Evolutionary conservation across 257 asterid species (phyloP).

Genomic region (Nemophila menziesii): DNA sequence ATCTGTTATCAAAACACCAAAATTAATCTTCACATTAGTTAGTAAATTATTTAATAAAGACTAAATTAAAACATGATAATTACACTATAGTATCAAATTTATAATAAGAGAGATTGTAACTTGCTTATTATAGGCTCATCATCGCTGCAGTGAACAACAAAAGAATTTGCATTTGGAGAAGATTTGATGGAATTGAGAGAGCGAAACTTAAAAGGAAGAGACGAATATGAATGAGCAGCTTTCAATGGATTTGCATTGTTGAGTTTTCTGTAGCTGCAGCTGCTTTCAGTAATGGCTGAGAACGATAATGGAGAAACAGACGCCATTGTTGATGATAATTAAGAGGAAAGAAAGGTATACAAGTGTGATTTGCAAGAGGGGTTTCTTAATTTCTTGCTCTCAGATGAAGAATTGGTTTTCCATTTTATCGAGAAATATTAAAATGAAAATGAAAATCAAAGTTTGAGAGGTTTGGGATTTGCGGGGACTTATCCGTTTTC

Average conservation of each 20-base stretch:
- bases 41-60: too few species aligned
- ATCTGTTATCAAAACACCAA: constrained; percentile 35
- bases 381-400: too few species aligned
- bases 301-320: not conserved
- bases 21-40: too few species aligned
- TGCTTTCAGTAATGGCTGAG: not conserved
- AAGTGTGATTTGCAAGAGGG: not conserved
- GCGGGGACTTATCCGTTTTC: not conserved
- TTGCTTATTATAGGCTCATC: too few species aligned
- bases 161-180: constrained; percentile 24
- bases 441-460: not conserved
- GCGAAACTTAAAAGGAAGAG: constrained; percentile 29
- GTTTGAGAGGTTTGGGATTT: not conserved
- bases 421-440: too few species aligned
- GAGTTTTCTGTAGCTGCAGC: not conserved
- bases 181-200: constrained; percentile 16
- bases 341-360: not conserved
- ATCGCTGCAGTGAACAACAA: constrained; percentile 63
- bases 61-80: too few species aligned
- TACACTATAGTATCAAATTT: too few species aligned
- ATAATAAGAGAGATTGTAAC: too few species aligned
- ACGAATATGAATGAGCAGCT: not conserved
- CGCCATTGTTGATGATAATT: not conserved
- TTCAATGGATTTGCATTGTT: not conserved
- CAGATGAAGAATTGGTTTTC: not conserved